Percentiles rank a stretch among this genome's conserved stretches.
phyloP scores from a whole-genome alignment of 176 grass and related monocot genomes.

The Canna indica region DNA sequence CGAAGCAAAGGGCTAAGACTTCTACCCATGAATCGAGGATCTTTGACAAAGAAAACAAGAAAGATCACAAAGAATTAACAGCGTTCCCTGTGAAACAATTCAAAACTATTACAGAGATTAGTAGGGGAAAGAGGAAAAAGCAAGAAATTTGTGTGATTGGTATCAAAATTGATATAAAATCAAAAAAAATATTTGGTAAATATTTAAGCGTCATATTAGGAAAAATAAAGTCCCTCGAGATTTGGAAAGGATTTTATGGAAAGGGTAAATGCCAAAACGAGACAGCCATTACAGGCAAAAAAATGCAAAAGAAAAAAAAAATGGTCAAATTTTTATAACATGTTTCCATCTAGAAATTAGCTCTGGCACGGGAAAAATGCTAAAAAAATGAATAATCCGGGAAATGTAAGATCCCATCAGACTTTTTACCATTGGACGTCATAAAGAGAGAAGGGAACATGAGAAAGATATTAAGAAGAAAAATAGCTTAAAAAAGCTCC shows the following conservation, averaged over 20 bases:
- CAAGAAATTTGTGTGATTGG: neutral
- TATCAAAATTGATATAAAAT: neutral
- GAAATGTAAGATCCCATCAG: too few relatives aligned
- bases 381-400: too few relatives aligned
- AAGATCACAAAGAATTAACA: neutral
- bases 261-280: too few relatives aligned
- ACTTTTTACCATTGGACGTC: too few relatives aligned
- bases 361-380: neutral
- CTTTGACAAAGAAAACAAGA: neutral
- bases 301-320: neutral
- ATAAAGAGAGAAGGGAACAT: neutral
- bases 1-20: slow-evolving; percentile 84
- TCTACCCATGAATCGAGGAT: slow-evolving; percentile 34
- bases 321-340: neutral
- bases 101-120: neutral
- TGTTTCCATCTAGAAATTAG: neutral
- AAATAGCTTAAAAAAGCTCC: neutral
- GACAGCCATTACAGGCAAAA: neutral
- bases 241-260: neutral
- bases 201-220: neutral
- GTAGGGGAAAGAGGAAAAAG: too few relatives aligned
- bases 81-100: neutral
- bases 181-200: neutral
- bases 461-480: neutral
- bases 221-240: neutral